Evolutionary conservation across 306 rosid species (phyloP).

Genomic region (Calophaca sinica): DNA sequence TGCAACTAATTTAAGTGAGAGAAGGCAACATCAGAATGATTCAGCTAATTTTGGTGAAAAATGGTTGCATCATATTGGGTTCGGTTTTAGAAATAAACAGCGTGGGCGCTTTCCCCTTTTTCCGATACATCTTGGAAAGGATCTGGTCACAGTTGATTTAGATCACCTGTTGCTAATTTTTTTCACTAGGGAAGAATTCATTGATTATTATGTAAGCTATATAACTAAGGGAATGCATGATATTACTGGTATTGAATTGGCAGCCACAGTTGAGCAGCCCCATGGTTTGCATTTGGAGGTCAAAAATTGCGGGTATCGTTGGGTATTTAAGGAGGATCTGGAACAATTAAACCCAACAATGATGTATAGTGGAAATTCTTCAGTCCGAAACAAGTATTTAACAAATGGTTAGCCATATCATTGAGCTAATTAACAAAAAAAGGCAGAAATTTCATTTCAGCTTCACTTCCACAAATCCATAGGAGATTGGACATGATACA

Average conservation of each 20-base stretch:
- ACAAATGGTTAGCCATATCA: not conserved
- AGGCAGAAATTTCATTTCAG: too few relatives aligned
- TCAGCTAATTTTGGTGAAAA: not conserved
- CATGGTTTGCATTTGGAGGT: not conserved
- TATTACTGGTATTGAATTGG: not conserved
- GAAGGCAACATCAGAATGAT: not conserved
- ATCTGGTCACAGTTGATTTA: not conserved
- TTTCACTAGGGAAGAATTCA: not conserved
- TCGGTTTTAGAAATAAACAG: not conserved
- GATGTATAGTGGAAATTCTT: not conserved
- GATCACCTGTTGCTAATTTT: not conserved
- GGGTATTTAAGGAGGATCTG: conserved; percentile 2
- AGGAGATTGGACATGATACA: not conserved
- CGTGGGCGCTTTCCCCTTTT: rapidly evolving
- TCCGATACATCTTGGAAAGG: not conserved
- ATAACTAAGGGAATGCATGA: not conserved
- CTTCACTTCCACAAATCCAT: not conserved
- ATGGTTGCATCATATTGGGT: not conserved
- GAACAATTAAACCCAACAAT: not conserved
- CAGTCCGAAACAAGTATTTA: not conserved
- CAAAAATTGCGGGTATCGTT: not conserved
- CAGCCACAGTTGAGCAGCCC: rapidly evolving
- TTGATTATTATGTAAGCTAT: too few relatives aligned
- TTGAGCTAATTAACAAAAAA: not conserved
- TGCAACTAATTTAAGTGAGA: not conserved